A percentile compares a stretch with the other conserved stretches of the same genome.
These are phyloP conservation scores for Fusarium sp. DNA, from an alignment of 2,329 filamentous ascomycete species.

Conservation along the genomic window DNA sequence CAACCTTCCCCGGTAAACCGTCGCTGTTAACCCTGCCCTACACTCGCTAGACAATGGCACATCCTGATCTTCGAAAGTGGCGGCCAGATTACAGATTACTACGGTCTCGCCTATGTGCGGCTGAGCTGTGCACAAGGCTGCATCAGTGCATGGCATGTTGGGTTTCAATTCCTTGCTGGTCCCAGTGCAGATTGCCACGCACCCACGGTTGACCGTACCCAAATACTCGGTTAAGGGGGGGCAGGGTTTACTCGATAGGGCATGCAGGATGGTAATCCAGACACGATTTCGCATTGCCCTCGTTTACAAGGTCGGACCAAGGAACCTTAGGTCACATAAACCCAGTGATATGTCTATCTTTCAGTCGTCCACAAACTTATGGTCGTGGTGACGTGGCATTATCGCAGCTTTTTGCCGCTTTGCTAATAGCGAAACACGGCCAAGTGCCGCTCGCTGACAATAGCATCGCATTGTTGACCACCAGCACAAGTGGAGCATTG, in stretches of 20 bases:
- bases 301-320: constrained; percentile 24
- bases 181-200: constrained; percentile 29
- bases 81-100: constrained; percentile 19
- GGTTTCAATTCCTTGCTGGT: constrained; percentile 29
- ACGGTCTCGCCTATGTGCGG: constrained; percentile 18
- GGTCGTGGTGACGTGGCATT: constrained; percentile 39
- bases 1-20: constrained; percentile 12
- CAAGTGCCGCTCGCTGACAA: constrained; percentile 28
- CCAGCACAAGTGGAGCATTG: constrained; percentile 1
- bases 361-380: constrained; percentile 8
- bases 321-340: constrained; percentile 11
- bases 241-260: constrained; percentile 35
- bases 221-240: constrained; percentile 41
- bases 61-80: constrained; percentile 30
- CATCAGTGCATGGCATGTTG: constrained; percentile 2
- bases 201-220: constrained; percentile 34
- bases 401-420: constrained; percentile 14
- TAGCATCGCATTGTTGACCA: constrained; percentile 15
- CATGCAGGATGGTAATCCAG: constrained; percentile 40
- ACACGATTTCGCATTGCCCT: constrained; percentile 32
- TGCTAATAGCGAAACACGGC: constrained; percentile 23
- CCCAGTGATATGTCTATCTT: constrained; percentile 1
- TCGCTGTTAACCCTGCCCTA: constrained; percentile 33
- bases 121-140: constrained; percentile 29
- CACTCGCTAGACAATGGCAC: constrained; percentile 30